Percentiles rank a stretch among this genome's conserved stretches.
phyloP scores from a whole-genome alignment of 768 basidiomycete genomes.

The Harrya chromipes region DNA sequence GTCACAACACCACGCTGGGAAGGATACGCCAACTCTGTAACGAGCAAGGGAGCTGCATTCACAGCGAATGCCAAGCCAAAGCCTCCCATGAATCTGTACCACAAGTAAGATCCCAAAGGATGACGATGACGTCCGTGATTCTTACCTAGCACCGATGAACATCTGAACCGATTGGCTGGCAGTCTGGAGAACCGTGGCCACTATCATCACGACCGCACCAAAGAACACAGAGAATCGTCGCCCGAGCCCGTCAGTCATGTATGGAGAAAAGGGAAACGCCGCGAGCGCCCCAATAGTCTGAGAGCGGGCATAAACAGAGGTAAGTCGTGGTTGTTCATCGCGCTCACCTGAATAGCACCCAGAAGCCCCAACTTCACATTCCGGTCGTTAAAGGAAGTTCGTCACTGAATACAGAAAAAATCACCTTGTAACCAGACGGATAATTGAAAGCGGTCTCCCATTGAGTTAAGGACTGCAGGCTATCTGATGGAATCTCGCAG shows the following conservation, averaged over 20 bases:
- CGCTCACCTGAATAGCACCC: slow-evolving; percentile 35
- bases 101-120: background rate
- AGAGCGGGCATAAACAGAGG: too few relatives aligned
- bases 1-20: slow-evolving; percentile 46
- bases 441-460: slow-evolving; percentile 34
- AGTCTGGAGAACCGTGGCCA: too few relatives aligned
- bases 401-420: background rate
- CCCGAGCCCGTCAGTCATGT: too few relatives aligned
- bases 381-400: too few relatives aligned
- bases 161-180: too few relatives aligned
- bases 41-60: slow-evolving; percentile 45
- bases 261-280: too few relatives aligned
- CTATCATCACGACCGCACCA: too few relatives aligned
- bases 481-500: slow-evolving; percentile 21
- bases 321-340: too few relatives aligned
- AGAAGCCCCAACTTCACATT: slow-evolving; percentile 32
- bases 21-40: slow-evolving; percentile 51
- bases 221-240: too few relatives aligned
- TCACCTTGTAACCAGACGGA: slow-evolving; percentile 30
- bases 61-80: slow-evolving; percentile 42
- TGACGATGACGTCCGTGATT: too few relatives aligned
- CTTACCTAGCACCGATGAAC: too few relatives aligned
- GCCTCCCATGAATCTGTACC: slow-evolving; percentile 35
- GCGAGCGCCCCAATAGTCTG: too few relatives aligned
- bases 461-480: slow-evolving; percentile 35